Conservation (phyloP, 805 yeast species). For the Starmerella tilneyi region DNA sequence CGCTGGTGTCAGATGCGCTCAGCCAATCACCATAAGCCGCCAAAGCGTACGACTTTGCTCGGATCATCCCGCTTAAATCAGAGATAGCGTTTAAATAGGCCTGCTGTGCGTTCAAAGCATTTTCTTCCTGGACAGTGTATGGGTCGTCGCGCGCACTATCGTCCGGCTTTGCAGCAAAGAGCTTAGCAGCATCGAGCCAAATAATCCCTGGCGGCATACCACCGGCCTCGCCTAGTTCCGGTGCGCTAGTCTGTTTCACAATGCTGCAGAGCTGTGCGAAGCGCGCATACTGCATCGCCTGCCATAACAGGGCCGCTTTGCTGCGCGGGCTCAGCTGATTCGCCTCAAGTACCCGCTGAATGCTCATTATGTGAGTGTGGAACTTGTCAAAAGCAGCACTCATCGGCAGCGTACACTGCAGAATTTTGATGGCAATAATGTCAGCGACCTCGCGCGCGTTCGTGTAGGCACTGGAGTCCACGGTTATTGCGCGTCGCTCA, state of each 20-base stretch:
- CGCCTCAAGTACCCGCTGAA: conserved; percentile 32
- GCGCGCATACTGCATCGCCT: conserved; percentile 53
- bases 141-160: conserved; percentile 7
- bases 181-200: conserved; percentile 29
- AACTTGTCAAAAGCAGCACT: conserved; percentile 53
- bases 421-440: conserved; percentile 50
- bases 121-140: background rate
- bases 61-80: conserved; percentile 12
- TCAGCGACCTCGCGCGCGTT: conserved; percentile 40
- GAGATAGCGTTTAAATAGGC: conserved; percentile 19
- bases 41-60: conserved; percentile 20
- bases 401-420: conserved; percentile 43
- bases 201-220: conserved; percentile 21
- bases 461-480: conserved; percentile 5
- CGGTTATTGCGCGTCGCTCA: conserved; percentile 22
- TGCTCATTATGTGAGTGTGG: conserved; percentile 49
- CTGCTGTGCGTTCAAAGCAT: conserved; percentile 6
- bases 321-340: conserved; percentile 24
- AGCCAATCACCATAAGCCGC: conserved; percentile 20
- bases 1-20: conserved; percentile 9
- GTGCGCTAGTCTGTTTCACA: background rate
- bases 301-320: conserved; percentile 39
- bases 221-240: conserved; percentile 4
- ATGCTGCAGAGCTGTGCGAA: conserved; percentile 36
- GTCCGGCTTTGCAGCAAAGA: conserved; percentile 32